Percentiles rank a stretch among this genome's conserved stretches.
Evolutionary conservation across 768 basidiomycete genomes (phyloP).

Genomic region (Amanita inopinata): DNA sequence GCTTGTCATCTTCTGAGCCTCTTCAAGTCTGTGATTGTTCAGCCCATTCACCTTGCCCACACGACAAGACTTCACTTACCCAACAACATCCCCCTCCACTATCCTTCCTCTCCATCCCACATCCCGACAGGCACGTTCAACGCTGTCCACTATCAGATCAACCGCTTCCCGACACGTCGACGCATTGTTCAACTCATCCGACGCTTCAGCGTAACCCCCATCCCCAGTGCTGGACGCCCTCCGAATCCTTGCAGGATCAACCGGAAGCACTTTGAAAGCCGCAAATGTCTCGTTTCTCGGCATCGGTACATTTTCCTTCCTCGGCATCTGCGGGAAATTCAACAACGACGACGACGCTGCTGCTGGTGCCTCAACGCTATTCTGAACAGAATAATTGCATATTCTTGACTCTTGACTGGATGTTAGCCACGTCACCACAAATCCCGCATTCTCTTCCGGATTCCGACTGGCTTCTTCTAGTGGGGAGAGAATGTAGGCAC

Average conservation of each 20-base stretch:
- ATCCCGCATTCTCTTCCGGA: conserved; percentile 81
- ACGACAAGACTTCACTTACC: too few species aligned
- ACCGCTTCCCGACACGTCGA: conserved; percentile 69
- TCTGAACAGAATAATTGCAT: conserved; percentile 80
- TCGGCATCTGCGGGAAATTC: conserved; percentile 1
- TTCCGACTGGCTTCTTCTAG: conserved; percentile 90
- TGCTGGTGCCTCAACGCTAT: conserved; percentile 33
- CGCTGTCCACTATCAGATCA: conserved; percentile 62
- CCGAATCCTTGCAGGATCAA: conserved; percentile 48
- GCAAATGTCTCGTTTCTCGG: conserved; percentile 46
- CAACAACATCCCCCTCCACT: conserved; percentile 64
- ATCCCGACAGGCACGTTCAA: conserved; percentile 59
- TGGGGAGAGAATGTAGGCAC: conserved; percentile 92
- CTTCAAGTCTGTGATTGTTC: conserved; percentile 8
- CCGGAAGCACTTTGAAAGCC: conserved; percentile 73
- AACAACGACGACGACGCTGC: background rate
- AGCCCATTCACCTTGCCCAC: too few species aligned
- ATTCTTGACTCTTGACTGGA: conserved; percentile 64
- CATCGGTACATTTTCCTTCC: conserved; percentile 10
- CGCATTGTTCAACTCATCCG: conserved; percentile 53
- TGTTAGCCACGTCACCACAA: conserved; percentile 72
- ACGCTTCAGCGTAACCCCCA: conserved; percentile 39
- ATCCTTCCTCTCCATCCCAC: conserved; percentile 42
- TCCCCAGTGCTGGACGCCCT: conserved; percentile 37
- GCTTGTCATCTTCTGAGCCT: conserved; percentile 73